Percentiles rank a stretch among this genome's conserved stretches.
These are phyloP conservation scores for Grosmannia serpens DNA, from an alignment of 2,329 filamentous ascomycete genomes.

Conservation along the genomic window DNA sequence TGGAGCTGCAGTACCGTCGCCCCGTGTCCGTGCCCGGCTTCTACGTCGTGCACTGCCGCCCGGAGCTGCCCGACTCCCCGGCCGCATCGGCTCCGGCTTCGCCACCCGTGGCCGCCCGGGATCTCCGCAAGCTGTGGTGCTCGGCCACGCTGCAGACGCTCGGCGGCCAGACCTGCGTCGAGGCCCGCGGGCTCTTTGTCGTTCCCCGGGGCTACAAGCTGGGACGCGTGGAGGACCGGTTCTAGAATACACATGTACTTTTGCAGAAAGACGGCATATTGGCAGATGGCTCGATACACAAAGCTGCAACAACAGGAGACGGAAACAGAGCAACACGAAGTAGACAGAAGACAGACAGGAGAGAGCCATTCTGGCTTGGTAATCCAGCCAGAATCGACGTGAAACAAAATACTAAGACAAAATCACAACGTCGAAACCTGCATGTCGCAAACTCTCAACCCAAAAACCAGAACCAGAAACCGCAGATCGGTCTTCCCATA, in stretches of 20 bases:
- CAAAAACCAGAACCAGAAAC: too few species aligned
- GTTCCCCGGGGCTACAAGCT: slow-evolving; percentile 37
- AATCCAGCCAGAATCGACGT: too few species aligned
- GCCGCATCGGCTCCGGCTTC: slow-evolving; percentile 8
- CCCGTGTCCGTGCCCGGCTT: slow-evolving; percentile 49
- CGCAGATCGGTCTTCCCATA: too few species aligned
- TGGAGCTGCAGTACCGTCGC: slow-evolving; percentile 50
- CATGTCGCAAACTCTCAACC: too few species aligned
- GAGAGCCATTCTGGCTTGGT: too few species aligned
- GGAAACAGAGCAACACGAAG: too few species aligned
- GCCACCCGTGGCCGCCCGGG: slow-evolving; percentile 13
- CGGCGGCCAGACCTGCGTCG: slow-evolving; percentile 45
- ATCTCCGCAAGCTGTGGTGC: slow-evolving; percentile 40
- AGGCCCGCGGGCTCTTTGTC: slow-evolving; percentile 47
- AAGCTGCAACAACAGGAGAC: too few species aligned
- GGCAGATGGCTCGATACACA: background rate
- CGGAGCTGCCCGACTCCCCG: slow-evolving; percentile 22
- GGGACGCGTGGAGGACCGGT: slow-evolving; percentile 8
- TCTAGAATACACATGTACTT: slow-evolving; percentile 1
- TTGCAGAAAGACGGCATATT: background rate
- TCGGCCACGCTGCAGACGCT: slow-evolving; percentile 40
- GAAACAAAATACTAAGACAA: too few species aligned
- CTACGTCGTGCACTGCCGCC: slow-evolving; percentile 47
- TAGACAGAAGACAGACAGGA: too few species aligned
- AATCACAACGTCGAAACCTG: too few species aligned